A percentile compares a stretch with the other conserved stretches of the same genome.
Conservation (phyloP, 1,139 yeast genomes). For the Lizanozyma gosingica region DNA sequence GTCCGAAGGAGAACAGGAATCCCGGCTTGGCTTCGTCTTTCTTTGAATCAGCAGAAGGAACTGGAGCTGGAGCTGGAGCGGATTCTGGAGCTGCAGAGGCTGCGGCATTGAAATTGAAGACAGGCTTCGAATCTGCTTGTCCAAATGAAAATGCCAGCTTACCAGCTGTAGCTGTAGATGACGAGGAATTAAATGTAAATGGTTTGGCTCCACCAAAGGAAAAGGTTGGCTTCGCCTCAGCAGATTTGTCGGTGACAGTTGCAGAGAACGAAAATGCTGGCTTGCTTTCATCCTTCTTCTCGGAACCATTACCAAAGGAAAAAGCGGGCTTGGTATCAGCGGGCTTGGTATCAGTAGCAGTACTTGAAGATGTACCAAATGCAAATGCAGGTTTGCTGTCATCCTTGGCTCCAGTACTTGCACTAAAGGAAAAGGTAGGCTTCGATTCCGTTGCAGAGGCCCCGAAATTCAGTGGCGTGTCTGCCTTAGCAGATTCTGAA, state of each 20-base stretch:
- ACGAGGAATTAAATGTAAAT: conserved; percentile 10
- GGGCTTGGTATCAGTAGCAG: conserved; percentile 2
- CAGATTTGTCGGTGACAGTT: conserved; percentile 5
- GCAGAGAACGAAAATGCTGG: conserved; percentile 18
- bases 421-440: conserved; percentile 7
- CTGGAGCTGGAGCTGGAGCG: conserved; percentile 6
- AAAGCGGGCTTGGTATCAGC: conserved; percentile 7
- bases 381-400: conserved; percentile 12
- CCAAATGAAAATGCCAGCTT: conserved; percentile 13
- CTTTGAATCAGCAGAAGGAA: conserved; percentile 7
- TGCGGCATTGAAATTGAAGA: no score
- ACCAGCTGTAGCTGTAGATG: conserved; percentile 4
- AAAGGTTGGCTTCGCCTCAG: conserved; percentile 16
- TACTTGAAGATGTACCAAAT: conserved; percentile 9
- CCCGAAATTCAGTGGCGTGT: conserved; percentile 5
- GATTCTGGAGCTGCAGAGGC: conserved; percentile 7
- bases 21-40: conserved; percentile 9
- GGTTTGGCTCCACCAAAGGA: conserved; percentile 15
- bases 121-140: conserved; percentile 5
- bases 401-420: conserved; percentile 4
- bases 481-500: conserved; percentile 2
- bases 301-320: conserved; percentile 10
- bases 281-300: conserved; percentile 8
- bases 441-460: neutral
- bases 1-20: conserved; percentile 5